Evolutionary conservation across 345 rosid species (phyloP), one percentile per base, ranked within the genome.

Genomic region (Boechera stricta): DNA sequence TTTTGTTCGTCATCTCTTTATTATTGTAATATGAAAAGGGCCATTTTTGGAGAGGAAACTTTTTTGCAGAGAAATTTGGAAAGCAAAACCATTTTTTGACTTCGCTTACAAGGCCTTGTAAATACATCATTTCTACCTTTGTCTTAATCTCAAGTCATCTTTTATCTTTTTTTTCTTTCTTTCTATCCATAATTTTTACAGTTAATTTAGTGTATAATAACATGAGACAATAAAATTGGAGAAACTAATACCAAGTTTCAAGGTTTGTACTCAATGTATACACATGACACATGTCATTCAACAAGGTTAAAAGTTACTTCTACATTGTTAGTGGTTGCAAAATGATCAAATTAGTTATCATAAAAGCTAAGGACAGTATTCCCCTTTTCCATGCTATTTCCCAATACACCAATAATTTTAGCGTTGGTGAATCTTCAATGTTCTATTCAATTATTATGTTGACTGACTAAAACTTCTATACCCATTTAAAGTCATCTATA

Each of bases 381-480:
- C 21, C 10, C 21, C 28, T 7, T 66, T 57, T 74, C 72, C 58
- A 49, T 67, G 42, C 61, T 60, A 61, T 63, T 69, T 53, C 56
- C 24, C 38, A n/a, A 41, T 5, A 58, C 70, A 76, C 71, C 49
- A 69, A 62, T 62, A 41, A 60, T 31, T 57, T 69, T 52, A 76
- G 63, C 69, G 31, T 51, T 52, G 26, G 29, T 69, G 16, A 59
- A 41, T 52, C 15, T 26, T 51, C 16, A 31, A 24, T 41, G 12
- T 48, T 26, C 45, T 68, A 6, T 5, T 38, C 44, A 59, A 76
- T 69, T 42, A 69, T 67, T 68, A 31, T 24, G 10, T 69, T 61
- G 56, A 76, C 64, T 33, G 38, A 69, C 64, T 51, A 39, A 9
- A 39, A 13, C 35, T 29, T 68, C 29, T 59, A 13, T 39, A 36